These are phyloP conservation scores for Calendula officinalis DNA, from an alignment of 129 eudicot genomes.

Conservation along the genomic window DNA sequence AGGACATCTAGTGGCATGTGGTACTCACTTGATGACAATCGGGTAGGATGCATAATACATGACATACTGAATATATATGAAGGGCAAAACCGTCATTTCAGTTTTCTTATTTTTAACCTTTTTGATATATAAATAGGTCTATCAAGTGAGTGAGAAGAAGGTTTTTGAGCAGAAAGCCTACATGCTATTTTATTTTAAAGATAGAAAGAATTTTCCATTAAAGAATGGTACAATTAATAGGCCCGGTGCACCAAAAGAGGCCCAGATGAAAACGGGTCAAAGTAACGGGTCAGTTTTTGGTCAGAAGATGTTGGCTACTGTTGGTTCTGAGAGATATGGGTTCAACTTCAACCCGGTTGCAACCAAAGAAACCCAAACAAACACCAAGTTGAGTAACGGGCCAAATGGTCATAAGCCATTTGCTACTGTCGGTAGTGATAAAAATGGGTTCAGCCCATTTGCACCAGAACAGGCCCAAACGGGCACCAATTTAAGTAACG, in stretches of 20 bases:
- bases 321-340: no score
- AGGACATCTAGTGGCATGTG: constrained; percentile 53
- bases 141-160: constrained; percentile 51
- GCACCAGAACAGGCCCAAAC: constrained; percentile 36
- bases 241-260: not conserved
- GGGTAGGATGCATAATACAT: not conserved
- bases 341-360: not conserved
- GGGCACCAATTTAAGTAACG: constrained; percentile 25
- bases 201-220: not conserved
- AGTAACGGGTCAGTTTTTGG: not conserved
- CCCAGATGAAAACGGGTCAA: not conserved
- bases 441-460: constrained; percentile 16
- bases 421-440: constrained; percentile 34
- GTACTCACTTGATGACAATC: constrained; percentile 7
- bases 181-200: constrained; percentile 52
- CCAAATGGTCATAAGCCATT: constrained; percentile 27
- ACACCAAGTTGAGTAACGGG: constrained; percentile 24
- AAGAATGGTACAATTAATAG: not conserved
- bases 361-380: constrained; percentile 20
- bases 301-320: not conserved
- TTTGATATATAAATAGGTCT: constrained; percentile 35
- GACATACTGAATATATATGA: constrained; percentile 53
- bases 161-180: constrained; percentile 70
- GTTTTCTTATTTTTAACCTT: not conserved
- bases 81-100: constrained; percentile 22